Conservation (phyloP, 163 green algal species). For the Prototheca cutis region DNA sequence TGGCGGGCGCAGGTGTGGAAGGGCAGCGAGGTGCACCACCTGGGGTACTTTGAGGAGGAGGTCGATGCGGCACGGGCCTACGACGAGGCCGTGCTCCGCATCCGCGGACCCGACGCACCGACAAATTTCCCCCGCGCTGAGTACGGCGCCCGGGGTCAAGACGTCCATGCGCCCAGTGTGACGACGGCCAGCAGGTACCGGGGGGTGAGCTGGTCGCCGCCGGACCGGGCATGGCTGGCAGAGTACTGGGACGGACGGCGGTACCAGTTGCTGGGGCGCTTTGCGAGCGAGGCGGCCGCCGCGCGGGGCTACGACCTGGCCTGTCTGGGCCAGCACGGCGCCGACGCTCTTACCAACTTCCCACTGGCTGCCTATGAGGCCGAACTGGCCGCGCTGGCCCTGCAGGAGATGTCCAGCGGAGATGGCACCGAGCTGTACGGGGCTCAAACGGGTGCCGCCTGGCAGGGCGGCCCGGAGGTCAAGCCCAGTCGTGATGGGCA, state of each 20-base stretch:
- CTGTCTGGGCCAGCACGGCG: constrained; percentile 11
- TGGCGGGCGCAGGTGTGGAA: constrained; percentile 54
- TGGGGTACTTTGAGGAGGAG: constrained; percentile 38
- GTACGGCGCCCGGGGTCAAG: background rate
- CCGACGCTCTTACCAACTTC: constrained; percentile 17
- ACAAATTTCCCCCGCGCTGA: constrained; percentile 35
- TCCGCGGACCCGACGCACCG: constrained; percentile 24
- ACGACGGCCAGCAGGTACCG: background rate
- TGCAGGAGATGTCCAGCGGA: constrained; percentile 1
- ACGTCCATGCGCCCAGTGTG: background rate
- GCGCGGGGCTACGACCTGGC: constrained; percentile 18
- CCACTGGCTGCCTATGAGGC: constrained; percentile 1
- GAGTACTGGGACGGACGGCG: constrained; percentile 10
- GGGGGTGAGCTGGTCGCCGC: constrained; percentile 1
- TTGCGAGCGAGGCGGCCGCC: constrained; percentile 7
- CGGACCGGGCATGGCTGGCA: constrained; percentile 7
- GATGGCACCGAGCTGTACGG: background rate
- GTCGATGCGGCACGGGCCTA: constrained; percentile 29
- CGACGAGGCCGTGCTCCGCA: constrained; percentile 22
- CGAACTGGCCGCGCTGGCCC: constrained; percentile 7
- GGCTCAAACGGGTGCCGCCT: background rate
- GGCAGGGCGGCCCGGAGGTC: no score
- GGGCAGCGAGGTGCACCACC: constrained; percentile 24
- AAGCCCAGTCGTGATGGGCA: background rate
- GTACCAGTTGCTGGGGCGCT: constrained; percentile 11